Evolutionary conservation across 2,329 filamentous ascomycete genomes (phyloP), one percentile per base, ranked within the genome.

Genomic region (Fusarium torulosum): DNA sequence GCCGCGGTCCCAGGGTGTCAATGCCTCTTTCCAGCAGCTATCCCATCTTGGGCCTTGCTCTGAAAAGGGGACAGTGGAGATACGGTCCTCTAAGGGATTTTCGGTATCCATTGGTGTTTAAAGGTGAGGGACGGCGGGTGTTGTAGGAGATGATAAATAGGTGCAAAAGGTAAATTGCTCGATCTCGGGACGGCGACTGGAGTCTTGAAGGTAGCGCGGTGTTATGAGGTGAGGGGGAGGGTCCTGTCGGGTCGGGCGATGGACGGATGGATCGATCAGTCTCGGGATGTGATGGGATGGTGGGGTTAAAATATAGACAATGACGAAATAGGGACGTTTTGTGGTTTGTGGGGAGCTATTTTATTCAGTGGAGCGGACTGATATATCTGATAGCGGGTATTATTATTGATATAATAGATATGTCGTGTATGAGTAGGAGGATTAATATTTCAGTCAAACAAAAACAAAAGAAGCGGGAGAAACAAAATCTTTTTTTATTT

Each of bases 1-100:
- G 19, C 83, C 83, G 59, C 84, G 83, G 75, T 88, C 86, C 86
- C 85, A 88, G n/a, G 84, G 85, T 8, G 81, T 82, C 69, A 72
- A 78, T 35, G 75, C 69, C 21, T 82, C 75, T 44, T 77, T 74
- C 81, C 84, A 88, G 40, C 84, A 79, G 25, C 77, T 74, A 67
- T 84, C 78, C 86, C 86, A 88, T 53, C 67, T 72, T 27, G 69
- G 44, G 38, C 70, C 70, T 72, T 84, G 81, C 53, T 76, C 64
- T 21, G 77, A 58, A 53, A 79, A 73, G 31, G 76, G 73, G 17
- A 73, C 42, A 49, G 61, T 61, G 43, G 75, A 68, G 71, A 84
- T 83, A 53, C 77, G 73, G 17, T 75, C 67, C 55, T 72, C 70
- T 60, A 79, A 74, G 47, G 72, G 69, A 27, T 63, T 59, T 53